Base-by-base conservation (phyloP, 2,329 filamentous ascomycete species). In the Ophiobolus disseminans region DNA sequence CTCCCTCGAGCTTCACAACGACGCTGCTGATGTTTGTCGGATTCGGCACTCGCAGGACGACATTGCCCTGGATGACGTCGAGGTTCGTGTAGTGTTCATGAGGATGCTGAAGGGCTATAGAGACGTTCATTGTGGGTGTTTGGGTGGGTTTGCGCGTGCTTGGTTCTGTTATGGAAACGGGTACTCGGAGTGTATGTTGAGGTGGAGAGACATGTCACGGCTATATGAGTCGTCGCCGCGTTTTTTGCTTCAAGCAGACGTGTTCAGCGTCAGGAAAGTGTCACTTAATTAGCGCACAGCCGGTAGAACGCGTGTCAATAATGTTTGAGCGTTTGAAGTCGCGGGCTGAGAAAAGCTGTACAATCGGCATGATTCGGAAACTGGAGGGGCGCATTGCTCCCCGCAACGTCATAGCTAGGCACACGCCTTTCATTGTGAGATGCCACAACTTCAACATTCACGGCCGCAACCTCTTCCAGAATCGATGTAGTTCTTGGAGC, bases 1-100 rank as follows among this genome's bases (percentile, higher is more conserved):
- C 89, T 59, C 90, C 90, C 68, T 94, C 90, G 23, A 94, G 83
- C 77, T 94, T 94, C 65, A 93, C 89, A 28, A 90, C 79, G 55
- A 94, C 86, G 30, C 71, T 74, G 47, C 73, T 74, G 23, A 83
- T 70, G 56, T 76, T 78, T 44, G 73, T 75, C 17, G 74, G 73
- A 57, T 72, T 78, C 5, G 69, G 65, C 16, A 75, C 72, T 28
- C 76, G 68, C 36, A 83, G 61, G 7, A 75, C 51, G 19, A 82
- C 76, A 48, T 72, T 73, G 44, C 90, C 90, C 22, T 78, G 80
- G 50, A 94, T 82, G 53, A 82, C 76, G 72, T 93, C 90, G 62
- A 92, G 84, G 68, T 93, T 93, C 41, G 90, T 93, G 73, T 88
- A 90, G 77, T 88, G 88, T 59, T 85, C 81, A 57, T 86, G 85